Percentiles rank a stretch among this genome's conserved stretches.
phyloP scores from a whole-genome alignment of 768 basidiomycete species.

The Leccinum uliginosum region DNA sequence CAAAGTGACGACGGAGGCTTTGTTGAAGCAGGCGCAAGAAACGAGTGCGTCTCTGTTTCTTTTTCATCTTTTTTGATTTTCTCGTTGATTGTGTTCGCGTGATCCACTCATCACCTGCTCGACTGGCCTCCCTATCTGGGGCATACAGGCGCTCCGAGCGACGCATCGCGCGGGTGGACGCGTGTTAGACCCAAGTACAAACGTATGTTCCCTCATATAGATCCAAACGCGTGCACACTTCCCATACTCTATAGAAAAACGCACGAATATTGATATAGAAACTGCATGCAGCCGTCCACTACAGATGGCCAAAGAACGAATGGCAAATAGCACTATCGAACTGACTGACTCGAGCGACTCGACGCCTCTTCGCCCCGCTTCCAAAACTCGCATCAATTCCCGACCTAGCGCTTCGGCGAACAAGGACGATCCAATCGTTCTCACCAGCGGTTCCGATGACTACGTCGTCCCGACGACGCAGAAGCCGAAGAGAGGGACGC shows the following conservation, averaged over 20 bases:
- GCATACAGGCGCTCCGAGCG: neutral
- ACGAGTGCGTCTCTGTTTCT: constrained; percentile 13
- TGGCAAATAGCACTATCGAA: constrained; percentile 10
- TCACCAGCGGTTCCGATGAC: constrained; percentile 24
- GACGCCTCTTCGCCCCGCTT: neutral
- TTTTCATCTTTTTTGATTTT: neutral
- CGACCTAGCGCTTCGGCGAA: neutral
- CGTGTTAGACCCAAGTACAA: constrained; percentile 12
- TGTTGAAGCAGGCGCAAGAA: constrained; percentile 19
- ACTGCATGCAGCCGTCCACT: constrained; percentile 12
- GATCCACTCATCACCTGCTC: neutral
- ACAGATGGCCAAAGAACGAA: constrained; percentile 6
- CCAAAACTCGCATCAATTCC: neutral
- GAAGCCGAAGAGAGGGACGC: neutral
- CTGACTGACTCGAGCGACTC: constrained; percentile 23
- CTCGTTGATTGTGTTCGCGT: neutral
- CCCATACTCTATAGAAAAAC: constrained; percentile 10
- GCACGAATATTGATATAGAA: constrained; percentile 4
- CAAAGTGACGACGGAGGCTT: constrained; percentile 8
- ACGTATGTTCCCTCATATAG: constrained; percentile 6
- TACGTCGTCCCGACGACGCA: constrained; percentile 1
- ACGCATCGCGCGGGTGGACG: constrained; percentile 15
- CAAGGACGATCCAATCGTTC: constrained; percentile 20
- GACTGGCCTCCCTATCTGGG: neutral
- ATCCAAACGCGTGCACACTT: neutral